phyloP scores from a whole-genome alignment of 1,139 yeast genomes.

The Tardiomyces blankii region DNA sequence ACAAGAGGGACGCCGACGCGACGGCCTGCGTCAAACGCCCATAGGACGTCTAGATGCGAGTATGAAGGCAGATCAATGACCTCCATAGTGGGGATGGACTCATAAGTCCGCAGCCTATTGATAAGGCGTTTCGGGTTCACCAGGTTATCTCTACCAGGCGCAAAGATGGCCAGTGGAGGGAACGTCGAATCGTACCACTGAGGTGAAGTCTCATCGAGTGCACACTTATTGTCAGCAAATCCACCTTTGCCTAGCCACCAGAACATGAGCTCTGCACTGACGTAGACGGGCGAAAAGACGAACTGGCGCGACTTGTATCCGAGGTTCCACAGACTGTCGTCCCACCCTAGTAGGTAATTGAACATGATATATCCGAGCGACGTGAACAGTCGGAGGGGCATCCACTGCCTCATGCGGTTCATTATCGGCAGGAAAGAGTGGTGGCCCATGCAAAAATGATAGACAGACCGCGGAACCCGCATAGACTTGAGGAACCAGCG shows the following conservation, averaged over 20 bases:
- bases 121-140: conserved; percentile 55
- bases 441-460: conserved; percentile 40
- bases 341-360: conserved; percentile 80
- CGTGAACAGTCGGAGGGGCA: conserved; percentile 42
- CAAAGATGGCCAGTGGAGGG: conserved; percentile 50
- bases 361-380: conserved; percentile 65
- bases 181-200: conserved; percentile 45
- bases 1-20: conserved; percentile 36
- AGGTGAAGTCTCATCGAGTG: conserved; percentile 33
- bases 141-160: conserved; percentile 52
- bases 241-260: conserved; percentile 72
- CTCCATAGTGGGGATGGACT: conserved; percentile 25
- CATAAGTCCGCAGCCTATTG: conserved; percentile 35
- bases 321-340: conserved; percentile 64
- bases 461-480: conserved; percentile 15
- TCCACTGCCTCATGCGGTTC: conserved; percentile 28
- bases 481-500: conserved; percentile 38
- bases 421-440: conserved; percentile 16
- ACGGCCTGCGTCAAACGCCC: conserved; percentile 71
- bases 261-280: conserved; percentile 68
- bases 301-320: conserved; percentile 61
- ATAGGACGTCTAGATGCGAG: conserved; percentile 82
- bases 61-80: conserved; percentile 33
- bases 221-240: conserved; percentile 37
- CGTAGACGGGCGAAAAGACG: conserved; percentile 75